These are phyloP conservation scores for Mucor lusitanicus DNA, from an alignment of 371 early-diverging fungal species.

Conservation along the genomic window DNA sequence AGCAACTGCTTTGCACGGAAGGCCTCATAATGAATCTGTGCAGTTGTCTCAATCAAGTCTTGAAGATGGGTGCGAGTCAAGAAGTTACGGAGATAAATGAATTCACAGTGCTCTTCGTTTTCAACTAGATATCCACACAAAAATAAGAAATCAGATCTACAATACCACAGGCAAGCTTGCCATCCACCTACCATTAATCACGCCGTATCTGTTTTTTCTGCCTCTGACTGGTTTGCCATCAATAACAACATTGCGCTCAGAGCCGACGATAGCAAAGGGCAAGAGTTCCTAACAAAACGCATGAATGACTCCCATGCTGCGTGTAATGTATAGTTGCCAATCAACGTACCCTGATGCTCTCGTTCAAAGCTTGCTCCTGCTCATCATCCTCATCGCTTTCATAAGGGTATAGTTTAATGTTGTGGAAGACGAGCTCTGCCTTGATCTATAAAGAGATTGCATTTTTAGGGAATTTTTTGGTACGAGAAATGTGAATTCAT, in stretches of 20 bases:
- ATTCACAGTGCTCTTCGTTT: slow-evolving; percentile 76
- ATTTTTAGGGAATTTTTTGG: neutral
- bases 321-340: too few species aligned
- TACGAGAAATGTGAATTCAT: neutral
- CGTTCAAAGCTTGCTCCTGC: slow-evolving; percentile 73
- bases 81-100: slow-evolving; percentile 83
- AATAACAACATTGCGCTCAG: slow-evolving; percentile 79
- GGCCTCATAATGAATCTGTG: slow-evolving; percentile 87
- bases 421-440: slow-evolving; percentile 92
- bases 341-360: slow-evolving; percentile 60
- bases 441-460: slow-evolving; percentile 54
- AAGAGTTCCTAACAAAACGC: slow-evolving; percentile 57
- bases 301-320: neutral
- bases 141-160: neutral
- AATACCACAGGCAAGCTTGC: neutral
- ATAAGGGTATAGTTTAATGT: slow-evolving; percentile 89
- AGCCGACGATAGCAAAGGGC: slow-evolving; percentile 88
- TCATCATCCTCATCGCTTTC: slow-evolving; percentile 82
- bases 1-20: slow-evolving; percentile 88
- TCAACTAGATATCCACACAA: slow-evolving; percentile 49
- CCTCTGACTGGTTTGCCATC: slow-evolving; percentile 80
- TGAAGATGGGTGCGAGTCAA: slow-evolving; percentile 84
- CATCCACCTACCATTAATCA: slow-evolving; percentile 61
- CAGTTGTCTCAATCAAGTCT: slow-evolving; percentile 86
- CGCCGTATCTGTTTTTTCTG: slow-evolving; percentile 70